Conservation (phyloP, 1,284 basidiomycete genomes). For the Puccinia hordei region DNA sequence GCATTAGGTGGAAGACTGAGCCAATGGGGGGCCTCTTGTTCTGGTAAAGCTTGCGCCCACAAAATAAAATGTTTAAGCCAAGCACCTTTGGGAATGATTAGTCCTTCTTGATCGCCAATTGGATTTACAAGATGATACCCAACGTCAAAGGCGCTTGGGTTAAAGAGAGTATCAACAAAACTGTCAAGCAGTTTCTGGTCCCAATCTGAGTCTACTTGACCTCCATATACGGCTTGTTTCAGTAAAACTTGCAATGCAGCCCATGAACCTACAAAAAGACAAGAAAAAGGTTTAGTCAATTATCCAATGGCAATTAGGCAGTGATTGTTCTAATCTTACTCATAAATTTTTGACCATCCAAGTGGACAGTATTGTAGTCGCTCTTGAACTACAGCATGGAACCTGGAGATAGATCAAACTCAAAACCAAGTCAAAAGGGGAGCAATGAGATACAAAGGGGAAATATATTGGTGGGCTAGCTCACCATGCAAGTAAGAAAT, state of each 20-base stretch:
- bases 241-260: slow-evolving; percentile 82
- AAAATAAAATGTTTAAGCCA: slow-evolving; percentile 82
- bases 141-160: slow-evolving; percentile 80
- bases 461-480: background rate
- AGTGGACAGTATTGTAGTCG: slow-evolving; percentile 89
- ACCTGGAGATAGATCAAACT: slow-evolving; percentile 58
- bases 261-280: slow-evolving; percentile 76
- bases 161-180: slow-evolving; percentile 87
- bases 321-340: slow-evolving; percentile 58
- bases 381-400: slow-evolving; percentile 94
- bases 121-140: slow-evolving; percentile 82
- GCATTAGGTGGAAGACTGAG: slow-evolving; percentile 84
- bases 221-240: slow-evolving; percentile 93
- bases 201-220: slow-evolving; percentile 83
- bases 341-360: slow-evolving; percentile 92
- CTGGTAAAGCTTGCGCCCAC: slow-evolving; percentile 83
- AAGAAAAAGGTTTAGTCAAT: background rate
- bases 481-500: slow-evolving; percentile 82
- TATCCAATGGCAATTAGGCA: background rate
- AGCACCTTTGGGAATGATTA: slow-evolving; percentile 82
- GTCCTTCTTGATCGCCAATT: slow-evolving; percentile 63
- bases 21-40: slow-evolving; percentile 82
- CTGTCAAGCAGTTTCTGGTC: slow-evolving; percentile 87
- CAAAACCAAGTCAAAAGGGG: background rate
- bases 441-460: background rate